Percentiles rank a stretch among this genome's conserved stretches.
Conservation (phyloP, 2,329 filamentous ascomycete species). For the Phymatotrichopsis omnivora region DNA sequence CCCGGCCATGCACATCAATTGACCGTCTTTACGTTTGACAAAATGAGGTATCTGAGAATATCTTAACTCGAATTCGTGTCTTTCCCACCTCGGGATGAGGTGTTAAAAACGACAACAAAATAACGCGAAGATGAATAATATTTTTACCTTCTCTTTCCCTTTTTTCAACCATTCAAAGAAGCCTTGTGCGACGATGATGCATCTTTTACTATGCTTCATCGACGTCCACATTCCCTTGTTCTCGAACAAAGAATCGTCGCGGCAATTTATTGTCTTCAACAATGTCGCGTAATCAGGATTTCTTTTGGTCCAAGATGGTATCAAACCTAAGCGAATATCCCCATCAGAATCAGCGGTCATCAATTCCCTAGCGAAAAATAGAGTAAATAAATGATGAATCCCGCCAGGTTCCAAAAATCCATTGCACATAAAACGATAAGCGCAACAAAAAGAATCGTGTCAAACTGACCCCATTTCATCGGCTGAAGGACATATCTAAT, state of each 20-base stretch:
- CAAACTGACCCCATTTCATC: constrained; percentile 71
- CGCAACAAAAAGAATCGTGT: neutral
- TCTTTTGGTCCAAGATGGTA: constrained; percentile 88
- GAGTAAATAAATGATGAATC: neutral
- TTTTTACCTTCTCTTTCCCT: constrained; percentile 55
- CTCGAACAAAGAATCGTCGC: constrained; percentile 70
- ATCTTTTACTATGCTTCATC: constrained; percentile 84
- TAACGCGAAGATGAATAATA: neutral
- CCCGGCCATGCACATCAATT: constrained; percentile 79
- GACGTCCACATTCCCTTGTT: constrained; percentile 78
- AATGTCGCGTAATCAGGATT: constrained; percentile 66
- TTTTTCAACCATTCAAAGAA: constrained; percentile 96
- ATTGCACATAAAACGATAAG: neutral
- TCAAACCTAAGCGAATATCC: constrained; percentile 52
- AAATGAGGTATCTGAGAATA: constrained; percentile 61
- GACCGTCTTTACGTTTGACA: constrained; percentile 68
- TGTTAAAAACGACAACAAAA: neutral
- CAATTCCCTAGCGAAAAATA: neutral
- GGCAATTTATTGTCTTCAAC: constrained; percentile 89
- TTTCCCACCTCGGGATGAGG: neutral
- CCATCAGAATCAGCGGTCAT: neutral
- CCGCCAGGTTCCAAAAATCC: neutral
- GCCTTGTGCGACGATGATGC: constrained; percentile 77
- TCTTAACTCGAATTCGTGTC: too few relatives aligned
- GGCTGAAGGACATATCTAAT: constrained; percentile 70